These are phyloP conservation scores for Citeromyces nyonsensis DNA, from an alignment of 805 yeast species.

Conservation along the genomic window DNA sequence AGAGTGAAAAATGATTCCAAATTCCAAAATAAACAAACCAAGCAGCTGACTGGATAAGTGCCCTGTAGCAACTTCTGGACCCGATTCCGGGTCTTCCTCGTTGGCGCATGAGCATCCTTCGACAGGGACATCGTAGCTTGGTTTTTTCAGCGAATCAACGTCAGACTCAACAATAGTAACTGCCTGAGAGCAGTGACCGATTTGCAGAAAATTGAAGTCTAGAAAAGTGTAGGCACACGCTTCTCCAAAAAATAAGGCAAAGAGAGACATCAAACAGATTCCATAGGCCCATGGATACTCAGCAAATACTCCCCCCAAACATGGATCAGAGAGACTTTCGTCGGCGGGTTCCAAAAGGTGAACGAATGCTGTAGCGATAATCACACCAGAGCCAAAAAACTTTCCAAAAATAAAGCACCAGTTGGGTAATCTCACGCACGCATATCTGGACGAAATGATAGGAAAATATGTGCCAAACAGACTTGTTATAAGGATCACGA, in stretches of 20 bases:
- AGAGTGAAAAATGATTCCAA: slow-evolving; percentile 64
- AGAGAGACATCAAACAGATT: slow-evolving; percentile 22
- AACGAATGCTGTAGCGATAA: slow-evolving; percentile 61
- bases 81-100: slow-evolving; percentile 1
- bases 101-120: slow-evolving; percentile 4
- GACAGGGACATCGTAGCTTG: slow-evolving; percentile 2
- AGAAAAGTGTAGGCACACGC: slow-evolving; percentile 19
- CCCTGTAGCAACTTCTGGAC: neutral
- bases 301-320: slow-evolving; percentile 39
- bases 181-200: slow-evolving; percentile 6
- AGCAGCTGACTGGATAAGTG: slow-evolving; percentile 20
- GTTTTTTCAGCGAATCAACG: slow-evolving; percentile 7
- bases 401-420: slow-evolving; percentile 24
- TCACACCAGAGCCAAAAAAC: slow-evolving; percentile 66
- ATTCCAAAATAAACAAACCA: slow-evolving; percentile 45
- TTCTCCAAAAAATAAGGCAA: slow-evolving; percentile 22
- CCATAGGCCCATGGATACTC: slow-evolving; percentile 29
- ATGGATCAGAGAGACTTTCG: slow-evolving; percentile 30
- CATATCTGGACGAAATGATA: slow-evolving; percentile 30
- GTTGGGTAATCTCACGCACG: slow-evolving; percentile 31
- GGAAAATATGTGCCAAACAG: slow-evolving; percentile 41
- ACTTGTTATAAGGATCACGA: slow-evolving; percentile 45
- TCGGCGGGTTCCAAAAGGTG: slow-evolving; percentile 49
- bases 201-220: slow-evolving; percentile 13
- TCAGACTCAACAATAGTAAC: slow-evolving; percentile 6